Base-by-base conservation (phyloP, 495 filamentous ascomycete species). In the Penicillium mononematosum region DNA sequence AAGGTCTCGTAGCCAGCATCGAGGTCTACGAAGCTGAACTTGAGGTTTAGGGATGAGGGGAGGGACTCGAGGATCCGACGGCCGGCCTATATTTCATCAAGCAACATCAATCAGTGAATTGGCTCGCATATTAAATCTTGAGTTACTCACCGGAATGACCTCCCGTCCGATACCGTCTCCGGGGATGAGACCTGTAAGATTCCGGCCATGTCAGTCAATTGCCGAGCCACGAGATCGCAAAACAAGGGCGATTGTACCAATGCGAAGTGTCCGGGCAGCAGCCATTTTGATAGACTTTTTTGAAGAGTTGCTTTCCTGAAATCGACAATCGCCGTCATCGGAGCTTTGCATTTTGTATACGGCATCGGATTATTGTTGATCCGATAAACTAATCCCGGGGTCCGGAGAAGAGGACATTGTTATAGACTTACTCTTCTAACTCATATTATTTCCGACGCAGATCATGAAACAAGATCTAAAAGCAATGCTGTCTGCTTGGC, bases 121-220 rank as follows among this genome's bases (percentile, higher is more conserved):
- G 47, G 20, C 36, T 48, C 51, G 39, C 60, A 46, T 47, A 54
- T 57, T 38, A 24, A 27, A 55, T 58, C 41, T 17, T 48, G 39
- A 44, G 49, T 20, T 56, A 65, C 75, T 58, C 71, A 83, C 80
- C 61, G 95, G 95, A 75, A 98, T 96, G 71, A 98, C 94, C 77
- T 98, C 94, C 68, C 89, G 90, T 72, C 94, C 94, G 74, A 98
- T 98, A 72, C 94, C 94, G 78, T 98, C 94, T 71, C 94, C 94
- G 72, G 94, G 90, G 66, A 98, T 96, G 69, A 98, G 88, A 69
- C 92, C 92, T 95, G 63, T 45, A 65, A 17, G n/a, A 46, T 47
- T 27, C 62, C 50, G 25, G n/a, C 5, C 39, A 53, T 55, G 44
- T 67, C 66, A 72, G 60, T 63, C 45, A 60, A 54, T 62, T 64